A percentile compares a stretch with the other conserved stretches of the same genome.
Evolutionary conservation across 2,329 filamentous ascomycete genomes (phyloP).

Genomic region (Chaetomiaceae sp.): DNA sequence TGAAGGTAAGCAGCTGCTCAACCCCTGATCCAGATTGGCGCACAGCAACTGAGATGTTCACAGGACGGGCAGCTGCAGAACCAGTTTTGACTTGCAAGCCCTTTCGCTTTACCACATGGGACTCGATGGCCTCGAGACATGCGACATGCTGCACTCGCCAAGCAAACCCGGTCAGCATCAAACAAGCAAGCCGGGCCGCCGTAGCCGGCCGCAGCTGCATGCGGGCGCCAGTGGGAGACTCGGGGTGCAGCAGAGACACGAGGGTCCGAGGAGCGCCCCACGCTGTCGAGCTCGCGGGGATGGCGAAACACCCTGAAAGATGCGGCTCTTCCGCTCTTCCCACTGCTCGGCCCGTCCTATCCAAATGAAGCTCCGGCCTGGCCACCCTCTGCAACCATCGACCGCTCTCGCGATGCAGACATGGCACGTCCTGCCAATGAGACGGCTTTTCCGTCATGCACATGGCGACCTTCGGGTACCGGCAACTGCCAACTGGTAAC

Average conservation of each 20-base stretch:
- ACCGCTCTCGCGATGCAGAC: constrained; percentile 5
- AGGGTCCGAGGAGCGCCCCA: constrained; percentile 5
- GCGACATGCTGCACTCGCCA: neutral
- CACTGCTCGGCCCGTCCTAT: neutral
- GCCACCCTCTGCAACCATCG: constrained; percentile 10
- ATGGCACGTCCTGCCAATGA: constrained; percentile 7
- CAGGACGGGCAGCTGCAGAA: neutral
- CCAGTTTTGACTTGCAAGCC: too few species aligned
- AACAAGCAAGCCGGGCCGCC: constrained; percentile 4
- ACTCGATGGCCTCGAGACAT: too few species aligned
- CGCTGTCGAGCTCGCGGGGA: constrained; percentile 3
- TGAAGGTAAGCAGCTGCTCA: too few species aligned
- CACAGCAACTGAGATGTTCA: neutral
- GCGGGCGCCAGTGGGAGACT: neutral
- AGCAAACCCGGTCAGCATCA: neutral
- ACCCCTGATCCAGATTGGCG: neutral
- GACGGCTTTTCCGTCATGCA: constrained; percentile 9
- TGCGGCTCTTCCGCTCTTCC: constrained; percentile 14
- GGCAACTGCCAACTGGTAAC: constrained; percentile 1
- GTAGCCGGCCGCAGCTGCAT: constrained; percentile 5
- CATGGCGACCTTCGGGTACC: neutral
- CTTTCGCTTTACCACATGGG: neutral
- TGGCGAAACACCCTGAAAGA: constrained; percentile 3
- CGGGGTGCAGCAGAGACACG: neutral
- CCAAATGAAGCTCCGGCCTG: constrained; percentile 1